Conservation (phyloP, 257 asterid species). For the Parsonsia alboflavescens region DNA sequence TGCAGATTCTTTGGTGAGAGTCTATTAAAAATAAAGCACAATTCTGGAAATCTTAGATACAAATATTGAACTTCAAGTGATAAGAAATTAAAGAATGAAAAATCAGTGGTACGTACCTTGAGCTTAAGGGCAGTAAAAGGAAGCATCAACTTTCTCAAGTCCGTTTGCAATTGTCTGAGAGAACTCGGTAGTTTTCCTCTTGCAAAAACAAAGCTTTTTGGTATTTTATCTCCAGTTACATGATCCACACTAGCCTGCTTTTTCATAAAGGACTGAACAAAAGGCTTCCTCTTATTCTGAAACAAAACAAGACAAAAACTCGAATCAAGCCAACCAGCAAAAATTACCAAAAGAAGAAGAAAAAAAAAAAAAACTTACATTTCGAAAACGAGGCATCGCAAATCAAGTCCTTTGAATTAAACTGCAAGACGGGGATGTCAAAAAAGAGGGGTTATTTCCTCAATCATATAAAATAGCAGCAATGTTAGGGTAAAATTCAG, state of each 20-base stretch:
- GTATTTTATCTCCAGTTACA: conserved; percentile 85
- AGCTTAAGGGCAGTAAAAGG: conserved; percentile 94
- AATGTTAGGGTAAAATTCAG: too few relatives aligned
- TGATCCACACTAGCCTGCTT: conserved; percentile 70
- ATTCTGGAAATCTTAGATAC: too few relatives aligned
- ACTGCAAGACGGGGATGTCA: not conserved
- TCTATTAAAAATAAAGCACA: too few relatives aligned
- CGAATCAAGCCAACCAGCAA: not conserved
- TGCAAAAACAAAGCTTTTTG: conserved; percentile 76
- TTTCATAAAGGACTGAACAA: conserved; percentile 47
- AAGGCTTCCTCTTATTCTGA: conserved; percentile 55
- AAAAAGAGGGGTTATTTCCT: not conserved
- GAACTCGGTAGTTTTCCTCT: conserved; percentile 79
- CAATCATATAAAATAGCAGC: not conserved
- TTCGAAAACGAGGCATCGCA: conserved; percentile 64
- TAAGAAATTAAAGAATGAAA: not conserved
- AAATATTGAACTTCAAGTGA: too few relatives aligned
- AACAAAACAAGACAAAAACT: not conserved
- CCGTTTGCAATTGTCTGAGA: conserved; percentile 73
- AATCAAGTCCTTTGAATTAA: not conserved
- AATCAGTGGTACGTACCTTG: conserved; percentile 36
- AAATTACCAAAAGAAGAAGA: not conserved
- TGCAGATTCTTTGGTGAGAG: too few relatives aligned
- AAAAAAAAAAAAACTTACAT: conserved; percentile 35
- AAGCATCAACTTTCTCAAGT: conserved; percentile 86